Evolutionary conservation across 2,329 filamentous ascomycete genomes (phyloP).

Genomic region (Penicillium sp.): DNA sequence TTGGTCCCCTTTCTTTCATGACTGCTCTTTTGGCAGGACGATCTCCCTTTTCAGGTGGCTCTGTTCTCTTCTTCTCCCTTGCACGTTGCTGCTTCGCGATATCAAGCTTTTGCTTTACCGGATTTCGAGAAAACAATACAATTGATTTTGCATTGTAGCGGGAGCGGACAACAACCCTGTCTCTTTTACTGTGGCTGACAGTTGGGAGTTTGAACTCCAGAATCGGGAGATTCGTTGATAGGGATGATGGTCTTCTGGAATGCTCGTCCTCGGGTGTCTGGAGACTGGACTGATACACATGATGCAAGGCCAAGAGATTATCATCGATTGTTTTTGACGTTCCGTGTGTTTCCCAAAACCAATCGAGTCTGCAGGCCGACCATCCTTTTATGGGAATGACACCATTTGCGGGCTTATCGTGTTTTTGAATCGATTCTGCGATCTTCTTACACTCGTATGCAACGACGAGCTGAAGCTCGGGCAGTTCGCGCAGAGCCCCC

Average conservation of each 20-base stretch:
- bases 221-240: background rate
- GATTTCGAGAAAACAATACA: slow-evolving; percentile 6
- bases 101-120: background rate
- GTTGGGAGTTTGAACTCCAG: slow-evolving; percentile 7
- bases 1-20: slow-evolving; percentile 6
- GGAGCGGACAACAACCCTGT: slow-evolving; percentile 4
- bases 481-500: slow-evolving; percentile 35
- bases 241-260: background rate
- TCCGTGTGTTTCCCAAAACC: slow-evolving; percentile 1
- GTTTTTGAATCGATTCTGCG: slow-evolving; percentile 2
- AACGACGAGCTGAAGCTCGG: slow-evolving; percentile 36
- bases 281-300: slow-evolving; percentile 6
- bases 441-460: slow-evolving; percentile 33
- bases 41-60: background rate
- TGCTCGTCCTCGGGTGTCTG: background rate
- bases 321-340: background rate
- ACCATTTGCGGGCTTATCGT: background rate
- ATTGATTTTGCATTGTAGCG: slow-evolving; percentile 1
- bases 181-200: background rate
- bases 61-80: background rate
- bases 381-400: slow-evolving; percentile 2
- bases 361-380: slow-evolving; percentile 7
- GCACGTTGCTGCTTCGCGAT: background rate
- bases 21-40: slow-evolving; percentile 2
- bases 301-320: background rate